A percentile compares a stretch with the other conserved stretches of the same genome.
Conservation (phyloP, 2,329 filamentous ascomycete genomes). For the Fusarium sarcochroum region DNA sequence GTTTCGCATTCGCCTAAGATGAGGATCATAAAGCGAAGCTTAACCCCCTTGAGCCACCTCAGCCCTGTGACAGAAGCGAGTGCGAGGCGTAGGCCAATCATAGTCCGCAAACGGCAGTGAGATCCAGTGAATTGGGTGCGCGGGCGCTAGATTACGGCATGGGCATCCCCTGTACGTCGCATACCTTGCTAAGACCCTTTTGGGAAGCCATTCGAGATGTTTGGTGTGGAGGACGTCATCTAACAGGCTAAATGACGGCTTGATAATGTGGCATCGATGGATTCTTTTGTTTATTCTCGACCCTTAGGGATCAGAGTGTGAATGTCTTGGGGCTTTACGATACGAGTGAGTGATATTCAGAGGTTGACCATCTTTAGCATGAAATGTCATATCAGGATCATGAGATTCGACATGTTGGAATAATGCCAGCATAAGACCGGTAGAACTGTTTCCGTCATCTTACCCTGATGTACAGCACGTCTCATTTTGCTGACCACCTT, state of each 20-base stretch:
- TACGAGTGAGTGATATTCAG: too few species aligned
- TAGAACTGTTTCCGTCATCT: background rate
- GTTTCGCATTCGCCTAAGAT: conserved; percentile 32
- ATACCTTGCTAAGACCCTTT: conserved; percentile 16
- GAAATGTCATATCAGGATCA: too few species aligned
- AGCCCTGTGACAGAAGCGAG: conserved; percentile 35
- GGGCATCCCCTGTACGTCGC: background rate
- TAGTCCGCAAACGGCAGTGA: too few species aligned
- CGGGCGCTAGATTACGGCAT: conserved; percentile 24
- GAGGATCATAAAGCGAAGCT: background rate
- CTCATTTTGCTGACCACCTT: background rate
- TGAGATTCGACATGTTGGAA: too few species aligned
- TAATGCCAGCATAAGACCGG: too few species aligned
- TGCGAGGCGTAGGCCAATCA: conserved; percentile 27
- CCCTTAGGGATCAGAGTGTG: conserved; percentile 17
- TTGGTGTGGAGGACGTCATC: conserved; percentile 15
- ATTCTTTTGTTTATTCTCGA: background rate
- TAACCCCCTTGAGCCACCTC: conserved; percentile 4
- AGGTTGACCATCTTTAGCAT: too few species aligned
- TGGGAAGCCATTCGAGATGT: conserved; percentile 31
- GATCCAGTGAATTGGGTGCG: conserved; percentile 12
- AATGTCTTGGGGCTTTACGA: background rate
- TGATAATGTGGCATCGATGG: conserved; percentile 10
- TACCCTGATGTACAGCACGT: background rate
- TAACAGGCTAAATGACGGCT: conserved; percentile 23